phyloP scores from a whole-genome alignment of 2,329 filamentous ascomycete species.

The Clarireedia monteithiana region DNA sequence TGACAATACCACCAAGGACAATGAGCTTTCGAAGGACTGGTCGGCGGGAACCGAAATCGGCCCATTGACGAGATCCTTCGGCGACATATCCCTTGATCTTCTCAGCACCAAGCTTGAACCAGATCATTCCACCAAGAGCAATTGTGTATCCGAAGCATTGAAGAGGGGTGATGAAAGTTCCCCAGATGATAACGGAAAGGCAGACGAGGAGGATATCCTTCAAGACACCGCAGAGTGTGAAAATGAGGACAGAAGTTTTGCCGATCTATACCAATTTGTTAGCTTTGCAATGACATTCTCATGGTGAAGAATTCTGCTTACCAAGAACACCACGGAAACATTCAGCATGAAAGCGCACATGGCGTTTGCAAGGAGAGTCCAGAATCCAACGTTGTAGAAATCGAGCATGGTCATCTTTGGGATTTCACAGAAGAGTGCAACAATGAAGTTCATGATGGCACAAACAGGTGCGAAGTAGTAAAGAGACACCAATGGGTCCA shows the following conservation, averaged over 20 bases:
- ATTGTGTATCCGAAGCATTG: constrained; percentile 82
- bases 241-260: constrained; percentile 78
- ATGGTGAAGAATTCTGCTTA: constrained; percentile 38
- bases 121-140: constrained; percentile 69
- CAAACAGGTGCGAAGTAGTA: constrained; percentile 88
- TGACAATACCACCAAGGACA: constrained; percentile 54
- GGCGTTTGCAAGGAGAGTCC: constrained; percentile 68
- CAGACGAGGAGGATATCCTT: constrained; percentile 80
- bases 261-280: constrained; percentile 54
- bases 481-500: constrained; percentile 81
- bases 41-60: constrained; percentile 72
- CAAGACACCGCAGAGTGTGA: constrained; percentile 79
- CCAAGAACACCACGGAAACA: constrained; percentile 78
- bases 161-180: constrained; percentile 62
- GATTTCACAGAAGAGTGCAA: constrained; percentile 67
- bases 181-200: constrained; percentile 76
- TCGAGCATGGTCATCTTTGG: constrained; percentile 62
- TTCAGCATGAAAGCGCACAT: constrained; percentile 74
- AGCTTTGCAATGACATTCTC: neutral
- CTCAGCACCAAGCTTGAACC: constrained; percentile 80
- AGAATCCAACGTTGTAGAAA: constrained; percentile 64
- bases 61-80: constrained; percentile 70
- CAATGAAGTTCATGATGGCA: constrained; percentile 69
- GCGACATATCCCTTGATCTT: constrained; percentile 73
- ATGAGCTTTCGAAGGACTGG: constrained; percentile 73